Evolutionary conservation across 75 land plant species (phyloP), one percentile per base, ranked within the genome.

Genomic region (Selaginella tamariscina): DNA sequence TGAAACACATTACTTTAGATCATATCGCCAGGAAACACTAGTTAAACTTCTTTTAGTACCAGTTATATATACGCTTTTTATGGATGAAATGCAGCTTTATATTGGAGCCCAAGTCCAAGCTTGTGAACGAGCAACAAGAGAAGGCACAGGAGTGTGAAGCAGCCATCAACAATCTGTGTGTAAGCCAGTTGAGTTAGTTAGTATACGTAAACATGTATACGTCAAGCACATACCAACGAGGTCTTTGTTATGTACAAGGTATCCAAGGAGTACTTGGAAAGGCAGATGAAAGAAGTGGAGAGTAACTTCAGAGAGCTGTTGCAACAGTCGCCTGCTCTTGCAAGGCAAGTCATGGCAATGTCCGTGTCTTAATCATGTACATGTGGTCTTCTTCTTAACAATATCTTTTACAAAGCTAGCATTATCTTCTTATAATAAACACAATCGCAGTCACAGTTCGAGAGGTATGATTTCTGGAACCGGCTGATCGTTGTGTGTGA

Each of bases 331-430:
- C 96, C 98, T 24, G 83, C 79, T 22, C 83, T 94, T 69, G 91
- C 98, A 30, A 89, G 80, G 23, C 98, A 90, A 65, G 88, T 94
- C 2, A 90, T 94, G 98, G 71, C 88, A 56, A 84, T 94, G 96
- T 64, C 86, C 56, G 85, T 92, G 55, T 67, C 75, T 62, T 71
- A 39, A 39, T n/a, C n/a, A n/a, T n/a, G n/a, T n/a, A n/a, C n/a
- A n/a, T n/a, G n/a, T n/a, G n/a, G n/a, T n/a, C n/a, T n/a, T n/a
- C n/a, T n/a, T n/a, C n/a, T n/a, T n/a, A n/a, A n/a, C n/a, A n/a
- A n/a, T n/a, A n/a, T n/a, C n/a, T n/a, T n/a, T n/a, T n/a, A n/a
- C n/a, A n/a, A n/a, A n/a, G n/a, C n/a, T n/a, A n/a, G n/a, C n/a
- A n/a, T n/a, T n/a, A n/a, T n/a, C n/a, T n/a, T n/a, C n/a, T n/a